Conservation (phyloP, 2,329 filamentous ascomycete genomes). For the Colletotrichum australisinense region DNA sequence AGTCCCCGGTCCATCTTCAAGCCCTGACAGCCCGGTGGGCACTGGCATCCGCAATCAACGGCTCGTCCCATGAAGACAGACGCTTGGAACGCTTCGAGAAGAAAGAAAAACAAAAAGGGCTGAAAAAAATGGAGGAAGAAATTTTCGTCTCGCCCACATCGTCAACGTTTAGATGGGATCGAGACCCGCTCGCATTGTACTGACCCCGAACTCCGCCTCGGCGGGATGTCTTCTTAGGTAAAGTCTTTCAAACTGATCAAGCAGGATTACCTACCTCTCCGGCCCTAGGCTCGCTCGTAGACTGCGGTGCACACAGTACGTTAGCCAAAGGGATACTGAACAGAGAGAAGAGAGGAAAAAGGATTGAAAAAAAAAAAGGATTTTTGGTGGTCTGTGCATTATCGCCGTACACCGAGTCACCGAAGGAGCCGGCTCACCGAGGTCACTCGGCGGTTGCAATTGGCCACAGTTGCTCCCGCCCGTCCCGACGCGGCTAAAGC, state of each 20-base stretch:
- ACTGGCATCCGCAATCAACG: constrained; percentile 8
- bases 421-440: not conserved
- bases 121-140: not conserved
- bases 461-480: constrained; percentile 17
- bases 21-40: not conserved
- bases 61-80: constrained; percentile 5
- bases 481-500: constrained; percentile 11
- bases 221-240: not conserved
- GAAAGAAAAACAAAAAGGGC: not conserved
- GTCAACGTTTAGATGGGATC: not conserved
- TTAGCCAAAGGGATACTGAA: not conserved
- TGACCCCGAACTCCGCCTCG: constrained; percentile 24
- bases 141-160: not conserved
- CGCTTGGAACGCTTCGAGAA: constrained; percentile 12
- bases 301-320: too few relatives aligned
- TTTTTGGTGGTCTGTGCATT: not conserved
- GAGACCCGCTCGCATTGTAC: constrained; percentile 3
- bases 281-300: too few relatives aligned
- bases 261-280: too few relatives aligned
- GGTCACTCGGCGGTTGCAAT: not conserved
- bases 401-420: not conserved
- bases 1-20: not conserved
- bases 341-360: not conserved
- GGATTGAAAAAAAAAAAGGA: not conserved
- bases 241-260: too few relatives aligned